These are phyloP conservation scores for Kluyveromyces dobzhanskii DNA, from an alignment of 805 yeast species.

Conservation along the genomic window DNA sequence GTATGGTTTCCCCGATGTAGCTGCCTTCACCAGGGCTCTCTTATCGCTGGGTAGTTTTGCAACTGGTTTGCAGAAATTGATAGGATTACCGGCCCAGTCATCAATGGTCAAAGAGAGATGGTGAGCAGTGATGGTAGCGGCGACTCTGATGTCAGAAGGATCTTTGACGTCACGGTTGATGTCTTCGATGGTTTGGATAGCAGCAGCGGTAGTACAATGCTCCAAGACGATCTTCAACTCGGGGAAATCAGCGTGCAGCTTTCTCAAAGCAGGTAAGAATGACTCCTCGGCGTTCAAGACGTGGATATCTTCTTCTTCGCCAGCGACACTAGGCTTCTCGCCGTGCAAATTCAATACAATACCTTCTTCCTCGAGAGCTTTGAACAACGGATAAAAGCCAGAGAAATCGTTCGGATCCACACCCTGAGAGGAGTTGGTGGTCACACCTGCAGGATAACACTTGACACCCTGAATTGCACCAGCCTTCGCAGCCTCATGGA, in stretches of 20 bases:
- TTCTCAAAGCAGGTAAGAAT: conserved; percentile 80
- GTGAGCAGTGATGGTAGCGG: conserved; percentile 94
- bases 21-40: conserved; percentile 75
- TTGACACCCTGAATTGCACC: conserved; percentile 80
- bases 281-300: conserved; percentile 90
- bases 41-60: conserved; percentile 87
- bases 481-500: conserved; percentile 63
- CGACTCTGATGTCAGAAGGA: conserved; percentile 47
- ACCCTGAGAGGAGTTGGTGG: conserved; percentile 91
- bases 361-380: conserved; percentile 73
- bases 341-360: conserved; percentile 89
- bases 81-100: conserved; percentile 94
- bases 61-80: conserved; percentile 95
- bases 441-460: conserved; percentile 98
- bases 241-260: conserved; percentile 78
- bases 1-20: conserved; percentile 83
- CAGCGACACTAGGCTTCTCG: conserved; percentile 69
- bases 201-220: conserved; percentile 90
- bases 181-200: conserved; percentile 64
- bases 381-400: conserved; percentile 79
- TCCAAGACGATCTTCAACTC: conserved; percentile 78
- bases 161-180: conserved; percentile 43
- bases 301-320: conserved; percentile 60
- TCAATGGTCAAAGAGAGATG: conserved; percentile 85
- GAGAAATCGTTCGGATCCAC: conserved; percentile 90